A percentile compares a stretch with the other conserved stretches of the same genome.
Evolutionary conservation across 257 asterid genomes (phyloP).

Genomic region (Lycium ferocissimum): DNA sequence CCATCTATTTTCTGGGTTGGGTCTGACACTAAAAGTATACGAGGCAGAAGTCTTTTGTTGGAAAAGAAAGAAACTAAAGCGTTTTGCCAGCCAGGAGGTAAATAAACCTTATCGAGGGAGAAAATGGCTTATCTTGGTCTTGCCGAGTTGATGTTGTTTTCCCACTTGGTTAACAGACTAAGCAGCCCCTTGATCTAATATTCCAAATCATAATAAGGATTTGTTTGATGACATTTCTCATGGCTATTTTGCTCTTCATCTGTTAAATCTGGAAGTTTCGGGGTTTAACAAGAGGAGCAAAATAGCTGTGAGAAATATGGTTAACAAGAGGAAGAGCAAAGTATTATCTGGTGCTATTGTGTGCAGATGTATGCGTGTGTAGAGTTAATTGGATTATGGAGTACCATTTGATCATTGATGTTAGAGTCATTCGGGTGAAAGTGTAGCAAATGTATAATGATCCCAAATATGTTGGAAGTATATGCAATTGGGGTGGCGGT

Average conservation of each 20-base stretch:
- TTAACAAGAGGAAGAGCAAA: background rate
- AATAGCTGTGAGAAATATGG: too few species aligned
- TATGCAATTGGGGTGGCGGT: background rate
- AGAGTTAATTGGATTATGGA: background rate
- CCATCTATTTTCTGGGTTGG: background rate
- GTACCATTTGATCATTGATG: background rate
- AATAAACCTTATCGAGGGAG: background rate
- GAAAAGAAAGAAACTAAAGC: background rate
- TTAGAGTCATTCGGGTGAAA: background rate
- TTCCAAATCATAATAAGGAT: background rate
- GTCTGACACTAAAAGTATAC: background rate
- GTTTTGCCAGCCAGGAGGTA: background rate
- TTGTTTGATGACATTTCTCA: background rate
- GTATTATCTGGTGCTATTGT: constrained; percentile 6
- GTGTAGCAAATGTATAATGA: background rate
- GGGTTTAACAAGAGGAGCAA: too few species aligned
- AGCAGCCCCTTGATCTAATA: constrained; percentile 1
- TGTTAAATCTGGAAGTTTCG: background rate
- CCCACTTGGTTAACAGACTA: background rate
- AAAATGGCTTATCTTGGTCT: background rate
- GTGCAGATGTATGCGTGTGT: background rate
- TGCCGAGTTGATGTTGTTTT: background rate
- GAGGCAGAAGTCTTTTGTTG: background rate
- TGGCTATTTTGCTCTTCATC: background rate
- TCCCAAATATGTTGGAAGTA: background rate